Evolutionary conservation across 23 red algal species (phyloP).

Genomic region (Gracilaria caudata): DNA sequence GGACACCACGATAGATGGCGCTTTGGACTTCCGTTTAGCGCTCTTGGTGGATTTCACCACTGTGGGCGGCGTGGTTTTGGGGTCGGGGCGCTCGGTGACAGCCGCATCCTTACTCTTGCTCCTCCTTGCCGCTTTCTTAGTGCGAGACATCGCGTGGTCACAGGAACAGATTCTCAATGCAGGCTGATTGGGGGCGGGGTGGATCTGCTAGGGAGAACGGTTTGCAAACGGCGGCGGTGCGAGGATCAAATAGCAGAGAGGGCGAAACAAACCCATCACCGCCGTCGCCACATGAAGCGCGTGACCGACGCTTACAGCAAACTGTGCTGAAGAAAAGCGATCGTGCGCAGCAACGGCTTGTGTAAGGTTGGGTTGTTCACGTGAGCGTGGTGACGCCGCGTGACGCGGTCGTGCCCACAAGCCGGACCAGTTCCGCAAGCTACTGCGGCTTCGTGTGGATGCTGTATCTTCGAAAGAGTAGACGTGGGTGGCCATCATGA

Average conservation of each 20-base stretch:
- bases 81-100: not conserved
- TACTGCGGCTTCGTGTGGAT: too few relatives aligned
- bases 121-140: not conserved
- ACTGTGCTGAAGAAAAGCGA: not conserved
- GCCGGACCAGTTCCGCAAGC: too few relatives aligned
- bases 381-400: not conserved
- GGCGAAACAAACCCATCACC: not conserved
- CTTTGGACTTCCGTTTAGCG: not conserved
- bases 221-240: not conserved
- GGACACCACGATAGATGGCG: conserved; percentile 1
- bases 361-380: not conserved
- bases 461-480: too few relatives aligned
- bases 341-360: not conserved
- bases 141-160: not conserved
- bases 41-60: conserved; percentile 7
- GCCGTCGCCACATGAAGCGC: not conserved
- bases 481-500: not conserved
- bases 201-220: not conserved
- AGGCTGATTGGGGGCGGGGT: not conserved
- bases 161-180: not conserved
- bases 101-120: not conserved
- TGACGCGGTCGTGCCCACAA: not conserved
- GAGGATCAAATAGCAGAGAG: not conserved
- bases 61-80: not conserved
- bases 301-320: not conserved